Evolutionary conservation across 768 basidiomycete species (phyloP).

Genomic region (Tulasnella sp.): DNA sequence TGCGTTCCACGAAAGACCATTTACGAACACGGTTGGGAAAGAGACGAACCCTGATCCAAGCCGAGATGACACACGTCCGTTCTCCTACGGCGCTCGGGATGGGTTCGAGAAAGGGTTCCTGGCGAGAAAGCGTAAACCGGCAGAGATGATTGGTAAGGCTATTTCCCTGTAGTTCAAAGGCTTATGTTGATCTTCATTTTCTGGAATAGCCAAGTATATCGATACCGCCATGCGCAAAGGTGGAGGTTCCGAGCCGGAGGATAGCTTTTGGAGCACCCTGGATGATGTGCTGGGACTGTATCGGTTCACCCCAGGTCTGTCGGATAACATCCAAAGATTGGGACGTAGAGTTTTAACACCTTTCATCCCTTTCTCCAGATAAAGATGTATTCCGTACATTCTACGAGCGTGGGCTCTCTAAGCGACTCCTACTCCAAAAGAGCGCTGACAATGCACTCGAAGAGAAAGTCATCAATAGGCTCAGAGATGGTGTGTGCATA

Average conservation of each 20-base stretch:
- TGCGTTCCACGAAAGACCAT: conserved; percentile 37
- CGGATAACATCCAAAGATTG: no score
- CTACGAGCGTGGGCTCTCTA: conserved; percentile 81
- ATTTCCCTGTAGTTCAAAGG: not conserved
- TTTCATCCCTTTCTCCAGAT: conserved; percentile 33
- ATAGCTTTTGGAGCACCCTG: conserved; percentile 49
- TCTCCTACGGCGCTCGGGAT: conserved; percentile 55
- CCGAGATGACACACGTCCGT: conserved; percentile 32
- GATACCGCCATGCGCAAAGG: conserved; percentile 82
- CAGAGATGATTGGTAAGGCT: conserved; percentile 57
- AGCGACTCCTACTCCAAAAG: conserved; percentile 69
- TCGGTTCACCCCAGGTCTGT: conserved; percentile 56
- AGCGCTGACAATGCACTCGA: conserved; percentile 85
- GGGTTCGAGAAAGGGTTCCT: conserved; percentile 67
- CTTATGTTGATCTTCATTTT: not conserved
- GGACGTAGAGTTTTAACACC: no score
- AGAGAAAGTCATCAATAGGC: conserved; percentile 66
- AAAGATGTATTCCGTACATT: conserved; percentile 92
- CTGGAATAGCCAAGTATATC: conserved; percentile 59
- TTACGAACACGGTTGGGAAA: conserved; percentile 8
- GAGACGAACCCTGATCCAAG: conserved; percentile 1
- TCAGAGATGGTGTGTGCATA: conserved; percentile 59
- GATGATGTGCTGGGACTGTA: conserved; percentile 64
- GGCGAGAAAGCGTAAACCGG: conserved; percentile 62
- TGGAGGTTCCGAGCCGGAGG: conserved; percentile 39